These are phyloP conservation scores for Cladosporium sp. DNA, from an alignment of 2,329 filamentous ascomycete species.

Conservation along the genomic window DNA sequence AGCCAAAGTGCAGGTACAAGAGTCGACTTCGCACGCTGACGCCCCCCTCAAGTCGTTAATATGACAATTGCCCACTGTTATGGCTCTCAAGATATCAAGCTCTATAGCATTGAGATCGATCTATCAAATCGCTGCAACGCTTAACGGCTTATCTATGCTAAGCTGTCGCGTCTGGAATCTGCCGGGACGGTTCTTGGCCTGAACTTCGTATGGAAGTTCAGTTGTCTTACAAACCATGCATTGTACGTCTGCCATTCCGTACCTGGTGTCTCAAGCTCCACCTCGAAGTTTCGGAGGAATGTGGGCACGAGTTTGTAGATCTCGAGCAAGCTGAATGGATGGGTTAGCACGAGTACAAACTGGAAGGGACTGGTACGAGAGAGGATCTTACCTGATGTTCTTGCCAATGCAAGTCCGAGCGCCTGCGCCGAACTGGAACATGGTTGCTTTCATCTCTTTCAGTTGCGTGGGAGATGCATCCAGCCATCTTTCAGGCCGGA, in stretches of 20 bases:
- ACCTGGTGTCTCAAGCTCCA: slow-evolving; percentile 44
- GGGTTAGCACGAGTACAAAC: background rate
- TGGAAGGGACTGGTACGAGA: background rate
- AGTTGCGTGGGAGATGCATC: slow-evolving; percentile 58
- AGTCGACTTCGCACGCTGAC: slow-evolving; percentile 16
- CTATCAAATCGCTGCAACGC: background rate
- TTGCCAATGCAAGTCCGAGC: slow-evolving; percentile 67
- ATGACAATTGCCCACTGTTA: background rate
- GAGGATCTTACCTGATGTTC: slow-evolving; percentile 42
- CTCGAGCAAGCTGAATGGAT: slow-evolving; percentile 46
- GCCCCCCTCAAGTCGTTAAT: slow-evolving; percentile 10
- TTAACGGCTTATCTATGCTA: slow-evolving; percentile 8
- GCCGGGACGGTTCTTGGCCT: slow-evolving; percentile 34
- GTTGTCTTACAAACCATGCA: slow-evolving; percentile 57
- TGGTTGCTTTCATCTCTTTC: slow-evolving; percentile 67
- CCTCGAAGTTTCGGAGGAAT: slow-evolving; percentile 67
- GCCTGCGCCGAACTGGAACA: slow-evolving; percentile 74
- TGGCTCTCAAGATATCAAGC: background rate
- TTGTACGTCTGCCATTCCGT: slow-evolving; percentile 53
- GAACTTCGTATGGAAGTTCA: slow-evolving; percentile 49
- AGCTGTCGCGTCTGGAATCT: slow-evolving; percentile 20
- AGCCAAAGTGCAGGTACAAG: slow-evolving; percentile 53
- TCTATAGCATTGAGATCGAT: background rate
- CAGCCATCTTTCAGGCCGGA: slow-evolving; percentile 68
- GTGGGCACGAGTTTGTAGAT: slow-evolving; percentile 56